These are phyloP conservation scores for Penicillium parvum DNA, from an alignment of 495 filamentous ascomycete genomes.

Conservation along the genomic window DNA sequence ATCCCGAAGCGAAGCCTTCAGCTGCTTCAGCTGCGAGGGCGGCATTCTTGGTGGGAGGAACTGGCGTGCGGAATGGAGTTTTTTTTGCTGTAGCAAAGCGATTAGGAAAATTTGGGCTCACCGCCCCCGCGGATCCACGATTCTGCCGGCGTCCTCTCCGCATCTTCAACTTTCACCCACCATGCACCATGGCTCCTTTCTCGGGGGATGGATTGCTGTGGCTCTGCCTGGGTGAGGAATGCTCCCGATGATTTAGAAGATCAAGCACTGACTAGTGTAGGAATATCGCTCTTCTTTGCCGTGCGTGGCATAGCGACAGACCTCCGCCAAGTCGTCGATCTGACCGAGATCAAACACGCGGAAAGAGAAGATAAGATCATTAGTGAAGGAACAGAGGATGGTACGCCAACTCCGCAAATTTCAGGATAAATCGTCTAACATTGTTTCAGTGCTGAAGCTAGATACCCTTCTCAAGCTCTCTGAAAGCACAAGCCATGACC, in stretches of 20 bases:
- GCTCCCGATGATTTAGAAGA: neutral
- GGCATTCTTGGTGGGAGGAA: conserved; percentile 57
- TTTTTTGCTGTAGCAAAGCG: conserved; percentile 17
- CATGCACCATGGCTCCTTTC: conserved; percentile 34
- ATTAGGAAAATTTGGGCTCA: conserved; percentile 31
- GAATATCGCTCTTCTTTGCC: conserved; percentile 44
- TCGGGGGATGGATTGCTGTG: conserved; percentile 42
- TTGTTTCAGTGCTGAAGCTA: conserved; percentile 41
- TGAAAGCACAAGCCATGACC: conserved; percentile 47
- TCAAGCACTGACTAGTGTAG: conserved; percentile 21
- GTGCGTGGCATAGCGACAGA: conserved; percentile 43
- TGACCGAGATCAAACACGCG: conserved; percentile 46
- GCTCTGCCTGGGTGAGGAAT: conserved; percentile 38
- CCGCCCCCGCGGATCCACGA: conserved; percentile 27
- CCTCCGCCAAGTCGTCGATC: conserved; percentile 42
- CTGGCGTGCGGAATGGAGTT: conserved; percentile 9
- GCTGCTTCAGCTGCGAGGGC: conserved; percentile 91
- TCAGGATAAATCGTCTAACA: conserved; percentile 1
- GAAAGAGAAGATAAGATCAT: conserved; percentile 44
- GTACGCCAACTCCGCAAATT: conserved; percentile 15
- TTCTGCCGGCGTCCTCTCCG: conserved; percentile 37
- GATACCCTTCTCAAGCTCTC: conserved; percentile 48
- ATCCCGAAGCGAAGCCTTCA: conserved; percentile 82
- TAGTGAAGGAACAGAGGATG: conserved; percentile 47
- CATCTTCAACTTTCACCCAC: conserved; percentile 17